These are phyloP conservation scores for Delitschia confertaspora DNA, from an alignment of 495 filamentous ascomycete genomes.

Conservation along the genomic window DNA sequence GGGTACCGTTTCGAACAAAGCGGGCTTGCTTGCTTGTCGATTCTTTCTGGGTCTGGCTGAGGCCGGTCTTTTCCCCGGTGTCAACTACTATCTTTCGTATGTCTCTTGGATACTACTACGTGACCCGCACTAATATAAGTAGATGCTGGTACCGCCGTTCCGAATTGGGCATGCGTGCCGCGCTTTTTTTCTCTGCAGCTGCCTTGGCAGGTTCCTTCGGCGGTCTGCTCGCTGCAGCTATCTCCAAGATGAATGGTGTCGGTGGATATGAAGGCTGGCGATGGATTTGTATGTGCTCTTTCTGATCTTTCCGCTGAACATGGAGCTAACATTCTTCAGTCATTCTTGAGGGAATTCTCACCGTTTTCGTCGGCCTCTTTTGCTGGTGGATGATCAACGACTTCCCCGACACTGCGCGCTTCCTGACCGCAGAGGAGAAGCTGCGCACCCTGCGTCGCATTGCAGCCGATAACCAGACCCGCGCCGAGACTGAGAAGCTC, in stretches of 20 bases:
- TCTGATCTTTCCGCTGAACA: not conserved
- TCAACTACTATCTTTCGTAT: slow-evolving; percentile 73
- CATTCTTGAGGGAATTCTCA: slow-evolving; percentile 64
- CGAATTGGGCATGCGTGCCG: slow-evolving; percentile 68
- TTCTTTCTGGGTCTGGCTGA: slow-evolving; percentile 82
- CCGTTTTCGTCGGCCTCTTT: slow-evolving; percentile 59
- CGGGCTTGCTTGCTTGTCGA: slow-evolving; percentile 70
- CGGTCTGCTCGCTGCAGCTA: slow-evolving; percentile 70
- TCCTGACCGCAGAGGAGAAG: slow-evolving; percentile 64
- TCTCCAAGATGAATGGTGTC: slow-evolving; percentile 62
- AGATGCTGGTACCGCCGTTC: slow-evolving; percentile 71
- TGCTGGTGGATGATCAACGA: slow-evolving; percentile 88
- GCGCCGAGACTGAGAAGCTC: slow-evolving; percentile 71
- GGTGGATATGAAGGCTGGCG: slow-evolving; percentile 65
- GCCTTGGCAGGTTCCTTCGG: slow-evolving; percentile 80
- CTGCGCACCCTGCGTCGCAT: slow-evolving; percentile 65
- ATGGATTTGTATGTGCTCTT: slow-evolving; percentile 54
- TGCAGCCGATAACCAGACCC: slow-evolving; percentile 64
- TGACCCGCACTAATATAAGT: not conserved
- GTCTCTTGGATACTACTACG: not conserved
- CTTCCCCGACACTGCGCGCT: slow-evolving; percentile 75
- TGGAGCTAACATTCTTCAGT: slow-evolving; percentile 30
- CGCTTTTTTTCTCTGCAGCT: slow-evolving; percentile 86
- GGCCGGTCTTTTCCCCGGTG: slow-evolving; percentile 80
- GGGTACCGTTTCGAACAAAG: slow-evolving; percentile 70